Evolutionary conservation across 225 moss, liverwort and hornwort species (phyloP).

Genomic region (Pseudisothecium myosuroides): DNA sequence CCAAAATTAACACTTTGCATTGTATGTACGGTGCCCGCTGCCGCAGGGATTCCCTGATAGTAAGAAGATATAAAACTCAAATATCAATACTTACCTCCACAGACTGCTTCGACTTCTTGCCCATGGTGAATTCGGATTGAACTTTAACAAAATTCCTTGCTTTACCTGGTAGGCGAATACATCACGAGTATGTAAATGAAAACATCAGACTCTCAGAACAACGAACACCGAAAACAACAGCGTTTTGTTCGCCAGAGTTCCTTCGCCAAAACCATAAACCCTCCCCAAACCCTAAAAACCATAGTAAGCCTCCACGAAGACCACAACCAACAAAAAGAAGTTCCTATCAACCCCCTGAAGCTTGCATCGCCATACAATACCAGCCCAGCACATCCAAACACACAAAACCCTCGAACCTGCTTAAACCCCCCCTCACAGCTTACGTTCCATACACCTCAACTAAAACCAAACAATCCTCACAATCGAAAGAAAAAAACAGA

Average conservation of each 20-base stretch:
- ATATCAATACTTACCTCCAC: background rate
- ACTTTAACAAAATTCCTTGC: background rate
- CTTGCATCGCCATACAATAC: background rate
- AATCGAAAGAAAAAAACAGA: too few species aligned
- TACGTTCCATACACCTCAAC: background rate
- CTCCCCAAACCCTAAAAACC: background rate
- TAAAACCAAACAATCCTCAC: background rate
- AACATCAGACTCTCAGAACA: too few species aligned
- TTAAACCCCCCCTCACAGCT: background rate
- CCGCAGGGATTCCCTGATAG: too few species aligned
- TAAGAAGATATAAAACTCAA: too few species aligned
- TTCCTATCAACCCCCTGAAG: background rate
- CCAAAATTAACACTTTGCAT: too few species aligned
- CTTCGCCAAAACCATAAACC: background rate
- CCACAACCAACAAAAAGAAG: background rate
- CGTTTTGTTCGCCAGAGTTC: background rate
- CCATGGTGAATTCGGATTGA: background rate
- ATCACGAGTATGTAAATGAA: too few species aligned
- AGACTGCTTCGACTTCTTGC: constrained; percentile 45
- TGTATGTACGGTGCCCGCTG: background rate
- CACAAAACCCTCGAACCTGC: background rate
- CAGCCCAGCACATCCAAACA: background rate
- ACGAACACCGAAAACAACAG: background rate
- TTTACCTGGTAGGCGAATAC: background rate
- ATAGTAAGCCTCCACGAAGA: background rate